Evolutionary conservation across 345 rosid genomes (phyloP).

Genomic region (Eucalyptus sideroxylon): DNA sequence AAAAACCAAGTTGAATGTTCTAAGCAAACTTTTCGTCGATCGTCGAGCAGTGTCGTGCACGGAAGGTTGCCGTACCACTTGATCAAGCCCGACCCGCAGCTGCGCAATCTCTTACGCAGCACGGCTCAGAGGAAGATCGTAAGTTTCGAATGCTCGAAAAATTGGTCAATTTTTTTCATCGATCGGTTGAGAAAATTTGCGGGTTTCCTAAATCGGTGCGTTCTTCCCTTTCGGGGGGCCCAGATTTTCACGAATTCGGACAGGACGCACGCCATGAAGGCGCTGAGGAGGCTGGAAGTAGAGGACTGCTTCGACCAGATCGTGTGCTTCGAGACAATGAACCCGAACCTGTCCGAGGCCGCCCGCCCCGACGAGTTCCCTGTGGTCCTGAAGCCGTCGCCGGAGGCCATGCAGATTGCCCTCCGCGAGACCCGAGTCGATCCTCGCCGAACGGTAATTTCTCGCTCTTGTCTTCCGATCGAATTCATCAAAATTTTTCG

Average conservation of each 20-base stretch:
- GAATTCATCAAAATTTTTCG: neutral
- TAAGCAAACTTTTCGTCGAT: too few relatives aligned
- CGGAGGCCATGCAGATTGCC: slow-evolving; percentile 68
- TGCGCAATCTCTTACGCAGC: too few relatives aligned
- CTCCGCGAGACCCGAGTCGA: slow-evolving; percentile 46
- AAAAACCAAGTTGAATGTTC: too few relatives aligned
- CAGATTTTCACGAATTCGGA: slow-evolving; percentile 97
- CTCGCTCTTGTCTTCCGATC: neutral
- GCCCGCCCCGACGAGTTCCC: slow-evolving; percentile 66
- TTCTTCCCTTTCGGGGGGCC: neutral
- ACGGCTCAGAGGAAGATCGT: too few relatives aligned
- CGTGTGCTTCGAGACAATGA: slow-evolving; percentile 87
- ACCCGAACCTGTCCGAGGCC: slow-evolving; percentile 52
- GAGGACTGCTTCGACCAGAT: slow-evolving; percentile 80
- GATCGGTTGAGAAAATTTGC: neutral
- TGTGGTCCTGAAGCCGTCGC: slow-evolving; percentile 68
- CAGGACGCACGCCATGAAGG: slow-evolving; percentile 52
- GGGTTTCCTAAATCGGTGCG: neutral
- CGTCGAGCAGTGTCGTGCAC: too few relatives aligned
- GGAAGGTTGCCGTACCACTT: too few relatives aligned
- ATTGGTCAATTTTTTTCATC: too few relatives aligned
- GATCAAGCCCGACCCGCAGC: too few relatives aligned
- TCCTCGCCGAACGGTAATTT: slow-evolving; percentile 49
- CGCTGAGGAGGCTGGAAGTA: slow-evolving; percentile 40
- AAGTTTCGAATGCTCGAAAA: too few relatives aligned